Percentiles rank a stretch among this genome's conserved stretches.
Evolutionary conservation across 192 early-diverging fungal species (phyloP).

Genomic region (Paraglomus brasilianum): DNA sequence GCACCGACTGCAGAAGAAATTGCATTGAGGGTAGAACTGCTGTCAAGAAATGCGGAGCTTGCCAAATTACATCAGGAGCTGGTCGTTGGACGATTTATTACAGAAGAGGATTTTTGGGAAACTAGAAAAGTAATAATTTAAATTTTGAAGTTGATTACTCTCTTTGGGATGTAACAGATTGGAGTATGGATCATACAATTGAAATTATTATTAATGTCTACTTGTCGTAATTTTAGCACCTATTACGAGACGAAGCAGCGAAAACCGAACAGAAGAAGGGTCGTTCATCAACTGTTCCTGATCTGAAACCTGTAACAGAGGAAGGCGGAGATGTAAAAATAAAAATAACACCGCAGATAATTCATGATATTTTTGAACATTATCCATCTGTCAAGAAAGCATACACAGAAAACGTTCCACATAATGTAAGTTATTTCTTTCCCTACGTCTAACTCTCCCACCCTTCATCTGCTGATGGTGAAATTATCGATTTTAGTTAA

Average conservation of each 20-base stretch:
- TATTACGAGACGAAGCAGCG: constrained; percentile 71
- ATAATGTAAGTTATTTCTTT: background rate
- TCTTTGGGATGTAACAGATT: background rate
- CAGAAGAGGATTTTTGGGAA: constrained; percentile 95
- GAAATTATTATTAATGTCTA: background rate
- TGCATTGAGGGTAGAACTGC: constrained; percentile 54
- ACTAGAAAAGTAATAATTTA: constrained; percentile 58
- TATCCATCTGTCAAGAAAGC: constrained; percentile 68
- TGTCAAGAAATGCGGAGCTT: constrained; percentile 70
- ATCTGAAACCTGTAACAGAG: constrained; percentile 59
- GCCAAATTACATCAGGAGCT: constrained; percentile 72
- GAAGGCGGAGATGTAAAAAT: constrained; percentile 81
- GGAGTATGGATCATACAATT: constrained; percentile 25
- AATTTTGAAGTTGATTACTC: background rate
- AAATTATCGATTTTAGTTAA: constrained; percentile 48
- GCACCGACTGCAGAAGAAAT: constrained; percentile 60
- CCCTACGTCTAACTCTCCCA: background rate
- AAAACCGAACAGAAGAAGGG: constrained; percentile 78
- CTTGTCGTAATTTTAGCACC: constrained; percentile 35
- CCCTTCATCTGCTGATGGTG: background rate
- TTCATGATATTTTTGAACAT: constrained; percentile 85
- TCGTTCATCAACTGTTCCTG: constrained; percentile 70
- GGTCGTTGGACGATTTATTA: constrained; percentile 69
- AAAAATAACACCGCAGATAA: constrained; percentile 85
- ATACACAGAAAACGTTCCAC: constrained; percentile 10